A percentile compares a stretch with the other conserved stretches of the same genome.
These are phyloP conservation scores for Penicillium sp. DNA, from an alignment of 2,329 filamentous ascomycete species.

Conservation along the genomic window DNA sequence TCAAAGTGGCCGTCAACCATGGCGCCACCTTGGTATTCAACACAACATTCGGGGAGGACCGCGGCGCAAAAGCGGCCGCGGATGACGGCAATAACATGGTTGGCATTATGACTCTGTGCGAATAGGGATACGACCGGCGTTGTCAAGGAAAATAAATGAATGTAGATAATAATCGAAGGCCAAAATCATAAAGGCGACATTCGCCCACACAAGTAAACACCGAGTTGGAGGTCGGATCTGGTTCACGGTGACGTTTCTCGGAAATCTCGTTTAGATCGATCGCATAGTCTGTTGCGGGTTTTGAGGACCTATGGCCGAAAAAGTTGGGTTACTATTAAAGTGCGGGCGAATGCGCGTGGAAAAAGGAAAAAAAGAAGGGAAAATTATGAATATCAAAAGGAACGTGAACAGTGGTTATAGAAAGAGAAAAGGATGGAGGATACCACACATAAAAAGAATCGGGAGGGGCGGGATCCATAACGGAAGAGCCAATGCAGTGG, in stretches of 20 bases:
- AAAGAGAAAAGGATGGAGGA: slow-evolving; percentile 15
- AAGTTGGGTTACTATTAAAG: slow-evolving; percentile 27
- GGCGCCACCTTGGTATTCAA: slow-evolving; percentile 88
- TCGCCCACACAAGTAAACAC: slow-evolving; percentile 35
- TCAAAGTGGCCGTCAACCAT: slow-evolving; percentile 94
- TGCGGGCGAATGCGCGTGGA: slow-evolving; percentile 37
- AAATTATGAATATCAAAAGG: slow-evolving; percentile 26
- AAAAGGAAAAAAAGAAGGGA: slow-evolving; percentile 20
- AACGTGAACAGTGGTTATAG: slow-evolving; percentile 19
- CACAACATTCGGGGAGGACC: slow-evolving; percentile 92
- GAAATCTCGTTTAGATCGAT: slow-evolving; percentile 12
- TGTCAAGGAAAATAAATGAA: slow-evolving; percentile 40
- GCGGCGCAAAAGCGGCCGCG: slow-evolving; percentile 91
- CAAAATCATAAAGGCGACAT: slow-evolving; percentile 40
- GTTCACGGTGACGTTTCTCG: neutral
- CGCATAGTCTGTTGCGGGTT: slow-evolving; percentile 12
- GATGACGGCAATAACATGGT: slow-evolving; percentile 91
- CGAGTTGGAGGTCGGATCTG: neutral
- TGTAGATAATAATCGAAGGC: slow-evolving; percentile 23
- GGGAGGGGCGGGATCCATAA: slow-evolving; percentile 14
- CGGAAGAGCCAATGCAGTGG: slow-evolving; percentile 16
- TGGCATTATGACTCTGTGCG: slow-evolving; percentile 71
- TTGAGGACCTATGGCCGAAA: neutral
- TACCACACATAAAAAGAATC: slow-evolving; percentile 16
- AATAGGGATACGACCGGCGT: slow-evolving; percentile 47